phyloP scores from a whole-genome alignment of 2,329 filamentous ascomycete species.

The Ophiostoma perfectum region DNA sequence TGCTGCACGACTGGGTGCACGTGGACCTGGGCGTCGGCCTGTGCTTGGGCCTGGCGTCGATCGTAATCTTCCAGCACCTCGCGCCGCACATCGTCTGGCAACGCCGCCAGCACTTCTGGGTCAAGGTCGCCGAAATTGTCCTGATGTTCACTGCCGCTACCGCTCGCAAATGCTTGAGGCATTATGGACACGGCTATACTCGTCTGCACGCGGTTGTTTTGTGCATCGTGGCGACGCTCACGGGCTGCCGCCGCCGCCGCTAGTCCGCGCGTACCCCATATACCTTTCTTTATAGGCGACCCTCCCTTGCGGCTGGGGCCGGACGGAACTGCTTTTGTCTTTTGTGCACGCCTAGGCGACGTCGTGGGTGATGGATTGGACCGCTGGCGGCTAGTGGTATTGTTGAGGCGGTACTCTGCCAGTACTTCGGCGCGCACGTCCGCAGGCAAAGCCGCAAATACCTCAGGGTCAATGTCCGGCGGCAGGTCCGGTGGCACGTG shows the following conservation, averaged over 20 bases:
- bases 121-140: constrained; percentile 16
- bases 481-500: constrained; percentile 41
- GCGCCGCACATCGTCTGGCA: constrained; percentile 30
- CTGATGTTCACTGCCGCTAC: constrained; percentile 27
- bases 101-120: constrained; percentile 10
- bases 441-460: constrained; percentile 74
- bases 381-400: neutral
- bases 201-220: constrained; percentile 63
- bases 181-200: constrained; percentile 51
- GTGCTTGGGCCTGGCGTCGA: constrained; percentile 34
- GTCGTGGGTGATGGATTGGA: constrained; percentile 43
- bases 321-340: constrained; percentile 12
- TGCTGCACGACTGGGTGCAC: constrained; percentile 36
- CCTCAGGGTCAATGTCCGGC: constrained; percentile 78
- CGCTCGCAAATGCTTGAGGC: neutral
- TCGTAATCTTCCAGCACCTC: constrained; percentile 70
- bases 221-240: constrained; percentile 49
- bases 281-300: constrained; percentile 19
- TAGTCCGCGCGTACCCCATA: constrained; percentile 20
- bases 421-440: constrained; percentile 82
- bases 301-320: constrained; percentile 7
- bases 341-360: constrained; percentile 38
- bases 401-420: constrained; percentile 56
- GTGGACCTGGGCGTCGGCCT: constrained; percentile 12
- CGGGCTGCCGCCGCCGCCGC: constrained; percentile 27